Percentiles rank a stretch among this genome's conserved stretches.
These are phyloP conservation scores for Pochonia chlamydosporia DNA, from an alignment of 2,329 filamentous ascomycete species.

Conservation along the genomic window DNA sequence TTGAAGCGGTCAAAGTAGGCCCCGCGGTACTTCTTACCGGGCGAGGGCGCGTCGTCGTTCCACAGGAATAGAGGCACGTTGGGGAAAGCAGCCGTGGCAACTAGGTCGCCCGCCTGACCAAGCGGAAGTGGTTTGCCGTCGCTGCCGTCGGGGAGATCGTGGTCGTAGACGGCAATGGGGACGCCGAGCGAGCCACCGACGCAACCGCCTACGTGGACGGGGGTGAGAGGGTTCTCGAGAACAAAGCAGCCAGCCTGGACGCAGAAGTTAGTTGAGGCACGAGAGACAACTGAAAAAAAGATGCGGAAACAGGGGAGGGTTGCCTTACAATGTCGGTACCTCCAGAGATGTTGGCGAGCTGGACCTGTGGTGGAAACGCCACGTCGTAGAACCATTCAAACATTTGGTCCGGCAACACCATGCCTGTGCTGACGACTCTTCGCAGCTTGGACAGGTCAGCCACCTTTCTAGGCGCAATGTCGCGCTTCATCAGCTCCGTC, in stretches of 20 bases:
- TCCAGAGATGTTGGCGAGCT: slow-evolving; percentile 69
- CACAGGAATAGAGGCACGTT: slow-evolving; percentile 68
- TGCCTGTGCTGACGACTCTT: slow-evolving; percentile 67
- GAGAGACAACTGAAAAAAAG: background rate
- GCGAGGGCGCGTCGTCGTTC: slow-evolving; percentile 43
- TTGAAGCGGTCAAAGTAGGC: slow-evolving; percentile 59
- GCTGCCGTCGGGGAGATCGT: slow-evolving; percentile 44
- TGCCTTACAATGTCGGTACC: slow-evolving; percentile 66
- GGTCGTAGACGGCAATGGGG: slow-evolving; percentile 55
- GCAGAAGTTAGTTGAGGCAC: background rate
- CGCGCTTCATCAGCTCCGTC: slow-evolving; percentile 61
- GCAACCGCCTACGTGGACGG: slow-evolving; percentile 54
- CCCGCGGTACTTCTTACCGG: slow-evolving; percentile 50
- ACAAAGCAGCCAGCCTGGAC: slow-evolving; percentile 53
- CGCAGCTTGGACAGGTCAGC: slow-evolving; percentile 57
- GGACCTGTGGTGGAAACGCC: slow-evolving; percentile 61
- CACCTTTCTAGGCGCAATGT: slow-evolving; percentile 55
- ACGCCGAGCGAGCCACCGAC: slow-evolving; percentile 45
- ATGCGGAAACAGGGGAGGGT: background rate
- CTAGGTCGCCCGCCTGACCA: slow-evolving; percentile 69
- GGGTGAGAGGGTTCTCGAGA: slow-evolving; percentile 61
- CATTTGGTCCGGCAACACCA: slow-evolving; percentile 71
- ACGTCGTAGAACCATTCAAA: slow-evolving; percentile 75
- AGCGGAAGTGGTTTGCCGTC: slow-evolving; percentile 37
- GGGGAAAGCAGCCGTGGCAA: slow-evolving; percentile 65